phyloP scores from a whole-genome alignment of 768 basidiomycete genomes.

The Amanita jacksonii region DNA sequence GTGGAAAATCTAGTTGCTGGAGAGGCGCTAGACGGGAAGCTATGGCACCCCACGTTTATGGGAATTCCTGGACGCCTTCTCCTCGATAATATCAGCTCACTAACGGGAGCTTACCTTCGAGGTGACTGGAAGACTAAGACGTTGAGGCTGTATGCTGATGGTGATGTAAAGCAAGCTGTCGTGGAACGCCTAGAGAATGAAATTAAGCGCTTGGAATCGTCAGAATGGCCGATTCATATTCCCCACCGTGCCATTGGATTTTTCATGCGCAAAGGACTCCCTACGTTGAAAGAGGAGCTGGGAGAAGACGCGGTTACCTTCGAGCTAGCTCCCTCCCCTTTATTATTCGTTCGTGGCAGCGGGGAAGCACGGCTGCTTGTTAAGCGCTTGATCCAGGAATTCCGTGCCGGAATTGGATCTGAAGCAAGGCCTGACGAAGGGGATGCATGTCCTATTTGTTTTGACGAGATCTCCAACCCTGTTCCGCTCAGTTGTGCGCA shows the following conservation, averaged over 20 bases:
- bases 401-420: neutral
- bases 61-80: slow-evolving; percentile 22
- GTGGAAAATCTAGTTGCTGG: slow-evolving; percentile 47
- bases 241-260: slow-evolving; percentile 33
- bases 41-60: slow-evolving; percentile 42
- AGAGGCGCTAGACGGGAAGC: slow-evolving; percentile 31
- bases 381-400: slow-evolving; percentile 1
- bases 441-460: slow-evolving; percentile 6
- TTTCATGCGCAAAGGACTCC: slow-evolving; percentile 42
- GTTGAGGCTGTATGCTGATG: slow-evolving; percentile 38
- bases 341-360: slow-evolving; percentile 42
- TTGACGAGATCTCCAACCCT: slow-evolving; percentile 5
- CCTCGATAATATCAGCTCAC: slow-evolving; percentile 21
- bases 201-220: slow-evolving; percentile 34
- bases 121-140: slow-evolving; percentile 35
- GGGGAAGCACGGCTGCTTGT: slow-evolving; percentile 31
- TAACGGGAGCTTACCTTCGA: slow-evolving; percentile 33
- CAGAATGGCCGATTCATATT: slow-evolving; percentile 32
- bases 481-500: slow-evolving; percentile 1
- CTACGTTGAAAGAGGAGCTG: slow-evolving; percentile 39
- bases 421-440: neutral
- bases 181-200: slow-evolving; percentile 36
- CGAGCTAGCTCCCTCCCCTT: slow-evolving; percentile 25
- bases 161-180: slow-evolving; percentile 29
- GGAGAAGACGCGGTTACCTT: slow-evolving; percentile 46